Conservation (phyloP, 768 basidiomycete genomes). For the Tremella yokohamensis region DNA sequence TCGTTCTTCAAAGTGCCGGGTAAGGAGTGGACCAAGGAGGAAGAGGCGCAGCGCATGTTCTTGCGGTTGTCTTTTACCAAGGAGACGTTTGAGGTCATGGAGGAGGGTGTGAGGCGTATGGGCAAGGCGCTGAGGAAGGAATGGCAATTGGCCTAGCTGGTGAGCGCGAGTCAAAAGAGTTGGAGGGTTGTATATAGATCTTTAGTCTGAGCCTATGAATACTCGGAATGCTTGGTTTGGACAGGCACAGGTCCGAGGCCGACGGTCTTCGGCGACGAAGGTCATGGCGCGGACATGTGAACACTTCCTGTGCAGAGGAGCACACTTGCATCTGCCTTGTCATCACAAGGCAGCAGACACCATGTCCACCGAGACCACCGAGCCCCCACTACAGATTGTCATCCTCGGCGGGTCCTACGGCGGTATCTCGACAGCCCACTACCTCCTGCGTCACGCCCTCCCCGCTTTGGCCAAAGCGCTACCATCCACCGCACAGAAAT, state of each 20-base stretch:
- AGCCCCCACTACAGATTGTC: background rate
- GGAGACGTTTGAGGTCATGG: conserved; percentile 12
- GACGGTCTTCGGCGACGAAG: too few species aligned
- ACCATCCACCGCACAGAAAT: background rate
- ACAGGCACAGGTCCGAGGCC: too few species aligned
- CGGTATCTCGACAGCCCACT: background rate
- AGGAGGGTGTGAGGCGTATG: conserved; percentile 19
- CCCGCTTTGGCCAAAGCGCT: background rate
- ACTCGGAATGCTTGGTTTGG: too few species aligned
- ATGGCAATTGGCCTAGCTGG: background rate
- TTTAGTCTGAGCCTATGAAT: too few species aligned
- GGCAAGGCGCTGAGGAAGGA: conserved; percentile 11
- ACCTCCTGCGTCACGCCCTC: background rate
- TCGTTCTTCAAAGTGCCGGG: conserved; percentile 18
- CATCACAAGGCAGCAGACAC: too few species aligned
- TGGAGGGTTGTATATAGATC: too few species aligned
- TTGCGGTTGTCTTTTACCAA: conserved; percentile 16
- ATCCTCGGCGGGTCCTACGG: conserved; percentile 1
- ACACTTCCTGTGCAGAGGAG: too few species aligned
- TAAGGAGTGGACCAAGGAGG: conserved; percentile 13
- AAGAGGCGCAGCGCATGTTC: conserved; percentile 21
- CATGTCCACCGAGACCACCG: too few species aligned
- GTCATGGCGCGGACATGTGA: too few species aligned
- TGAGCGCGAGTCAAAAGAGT: too few species aligned
- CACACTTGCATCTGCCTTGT: too few species aligned